Percentiles rank a stretch among this genome's conserved stretches.
Evolutionary conservation across 371 early-diverging fungal species (phyloP).

Genomic region (Apophysomyces variabilis): DNA sequence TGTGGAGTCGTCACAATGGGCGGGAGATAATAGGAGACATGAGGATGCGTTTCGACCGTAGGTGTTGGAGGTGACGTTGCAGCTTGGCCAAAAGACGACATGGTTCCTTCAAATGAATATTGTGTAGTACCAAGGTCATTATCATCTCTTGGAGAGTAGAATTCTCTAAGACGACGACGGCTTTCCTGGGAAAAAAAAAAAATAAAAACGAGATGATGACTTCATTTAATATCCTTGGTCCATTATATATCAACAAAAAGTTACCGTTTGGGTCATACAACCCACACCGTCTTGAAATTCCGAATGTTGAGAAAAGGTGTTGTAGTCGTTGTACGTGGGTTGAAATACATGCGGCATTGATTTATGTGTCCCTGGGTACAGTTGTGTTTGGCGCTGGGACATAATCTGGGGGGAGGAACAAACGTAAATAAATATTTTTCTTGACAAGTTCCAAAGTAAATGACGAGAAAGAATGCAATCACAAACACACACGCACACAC

Average conservation of each 20-base stretch:
- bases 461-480: not conserved
- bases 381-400: slow-evolving; percentile 6
- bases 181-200: slow-evolving; percentile 1
- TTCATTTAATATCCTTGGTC: not conserved
- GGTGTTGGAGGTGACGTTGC: slow-evolving; percentile 5
- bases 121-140: not conserved
- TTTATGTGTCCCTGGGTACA: slow-evolving; percentile 5
- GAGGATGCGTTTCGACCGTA: not conserved
- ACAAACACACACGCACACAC: not conserved
- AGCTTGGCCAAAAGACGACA: not conserved
- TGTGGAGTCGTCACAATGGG: slow-evolving; percentile 7
- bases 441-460: not conserved
- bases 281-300: not conserved
- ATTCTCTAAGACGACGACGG: not conserved
- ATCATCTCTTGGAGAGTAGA: not conserved
- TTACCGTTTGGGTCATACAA: not conserved
- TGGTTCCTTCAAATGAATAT: not conserved
- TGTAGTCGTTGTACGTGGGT: not conserved
- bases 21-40: slow-evolving; percentile 1
- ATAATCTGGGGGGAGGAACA: slow-evolving; percentile 2
- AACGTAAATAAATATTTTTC: not conserved
- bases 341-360: slow-evolving; percentile 6
- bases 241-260: too few species aligned
- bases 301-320: not conserved
- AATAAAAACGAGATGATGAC: not conserved